These are phyloP conservation scores for Ciborinia camelliae DNA, from an alignment of 2,329 filamentous ascomycete species.

Conservation along the genomic window DNA sequence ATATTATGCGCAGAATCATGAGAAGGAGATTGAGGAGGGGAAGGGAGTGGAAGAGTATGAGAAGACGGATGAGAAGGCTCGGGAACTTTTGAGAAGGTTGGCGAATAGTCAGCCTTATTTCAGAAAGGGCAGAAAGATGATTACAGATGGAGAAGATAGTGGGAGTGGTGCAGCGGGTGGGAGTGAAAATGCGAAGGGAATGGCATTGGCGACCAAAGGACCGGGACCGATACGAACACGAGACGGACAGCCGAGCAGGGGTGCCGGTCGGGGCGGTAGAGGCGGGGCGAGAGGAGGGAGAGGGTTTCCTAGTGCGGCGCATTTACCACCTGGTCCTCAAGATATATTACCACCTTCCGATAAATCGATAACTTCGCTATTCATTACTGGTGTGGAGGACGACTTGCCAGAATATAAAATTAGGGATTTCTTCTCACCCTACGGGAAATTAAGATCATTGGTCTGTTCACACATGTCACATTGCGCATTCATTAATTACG, in stretches of 20 bases:
- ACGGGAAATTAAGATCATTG: constrained; percentile 86
- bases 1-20: constrained; percentile 97
- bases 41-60: constrained; percentile 86
- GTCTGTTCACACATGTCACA: constrained; percentile 97
- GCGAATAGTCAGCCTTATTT: constrained; percentile 96
- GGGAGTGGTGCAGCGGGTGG: constrained; percentile 28
- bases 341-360: constrained; percentile 86
- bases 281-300: constrained; percentile 44
- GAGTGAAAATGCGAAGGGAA: constrained; percentile 42
- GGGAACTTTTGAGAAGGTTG: constrained; percentile 78
- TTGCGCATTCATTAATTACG: constrained; percentile 94
- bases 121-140: constrained; percentile 74
- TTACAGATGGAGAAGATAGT: constrained; percentile 36
- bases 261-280: constrained; percentile 39
- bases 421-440: constrained; percentile 82
- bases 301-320: constrained; percentile 66
- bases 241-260: constrained; percentile 50
- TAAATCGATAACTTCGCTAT: constrained; percentile 84
- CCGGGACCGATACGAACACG: constrained; percentile 78
- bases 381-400: constrained; percentile 93
- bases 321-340: constrained; percentile 74
- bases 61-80: constrained; percentile 94
- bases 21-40: constrained; percentile 91
- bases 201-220: constrained; percentile 47
- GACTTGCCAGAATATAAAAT: constrained; percentile 91